Conservation (phyloP, 345 rosid species). For the Chamaenerion angustifolium region DNA sequence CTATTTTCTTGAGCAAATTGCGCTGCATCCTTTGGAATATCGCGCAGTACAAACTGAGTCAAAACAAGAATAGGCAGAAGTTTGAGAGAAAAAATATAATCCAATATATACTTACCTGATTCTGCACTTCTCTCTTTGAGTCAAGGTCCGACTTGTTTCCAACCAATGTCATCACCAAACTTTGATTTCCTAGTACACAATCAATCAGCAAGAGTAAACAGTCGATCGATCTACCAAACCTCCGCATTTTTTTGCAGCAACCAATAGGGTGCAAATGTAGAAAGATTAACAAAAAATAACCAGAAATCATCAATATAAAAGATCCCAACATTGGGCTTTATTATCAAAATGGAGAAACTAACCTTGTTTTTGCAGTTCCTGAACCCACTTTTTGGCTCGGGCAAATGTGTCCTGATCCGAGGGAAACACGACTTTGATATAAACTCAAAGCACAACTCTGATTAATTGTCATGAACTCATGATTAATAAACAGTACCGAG, state of each 20-base stretch:
- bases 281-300: too few species aligned
- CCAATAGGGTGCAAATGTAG: neutral
- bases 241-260: too few species aligned
- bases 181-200: conserved; percentile 23
- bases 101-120: conserved; percentile 11
- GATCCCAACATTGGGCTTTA: too few species aligned
- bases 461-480: neutral
- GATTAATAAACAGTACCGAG: conserved; percentile 9
- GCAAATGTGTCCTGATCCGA: conserved; percentile 24
- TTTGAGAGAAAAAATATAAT: neutral
- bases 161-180: conserved; percentile 27
- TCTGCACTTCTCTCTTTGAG: conserved; percentile 19
- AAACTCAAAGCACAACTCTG: neutral
- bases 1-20: conserved; percentile 29
- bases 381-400: conserved; percentile 33
- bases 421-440: neutral
- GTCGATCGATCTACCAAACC: too few species aligned
- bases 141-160: conserved; percentile 28
- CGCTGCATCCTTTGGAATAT: conserved; percentile 17
- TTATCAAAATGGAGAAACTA: neutral
- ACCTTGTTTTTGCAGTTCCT: conserved; percentile 36
- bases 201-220: too few species aligned
- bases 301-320: too few species aligned
- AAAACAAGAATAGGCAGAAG: neutral
- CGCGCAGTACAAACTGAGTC: too few species aligned